Conservation (phyloP, 768 basidiomycete genomes). For the Hypholoma fasciculare region DNA sequence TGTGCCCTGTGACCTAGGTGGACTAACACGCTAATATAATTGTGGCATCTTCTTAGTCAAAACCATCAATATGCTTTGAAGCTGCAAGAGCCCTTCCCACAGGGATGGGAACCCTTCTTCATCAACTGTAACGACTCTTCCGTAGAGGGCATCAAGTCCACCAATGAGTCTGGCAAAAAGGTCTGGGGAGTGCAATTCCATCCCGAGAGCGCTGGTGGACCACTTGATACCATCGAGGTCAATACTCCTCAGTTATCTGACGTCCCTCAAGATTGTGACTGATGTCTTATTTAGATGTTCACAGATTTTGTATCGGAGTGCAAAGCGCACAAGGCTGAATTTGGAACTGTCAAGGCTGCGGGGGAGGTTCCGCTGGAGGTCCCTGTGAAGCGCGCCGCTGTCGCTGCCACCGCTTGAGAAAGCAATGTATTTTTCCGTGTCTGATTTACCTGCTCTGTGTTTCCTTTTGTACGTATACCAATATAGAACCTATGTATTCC, state of each 20-base stretch:
- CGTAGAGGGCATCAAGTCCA: conserved; percentile 98
- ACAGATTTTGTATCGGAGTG: conserved; percentile 89
- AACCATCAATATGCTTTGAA: conserved; percentile 99
- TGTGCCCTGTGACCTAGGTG: conserved; percentile 8
- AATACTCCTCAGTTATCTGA: conserved; percentile 18
- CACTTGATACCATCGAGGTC: conserved; percentile 96
- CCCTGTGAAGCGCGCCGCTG: conserved; percentile 26
- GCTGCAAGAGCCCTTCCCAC: conserved; percentile 92
- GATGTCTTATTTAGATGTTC: conserved; percentile 69
- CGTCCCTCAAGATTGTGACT: background rate
- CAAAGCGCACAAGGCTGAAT: conserved; percentile 49
- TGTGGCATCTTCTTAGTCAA: conserved; percentile 51
- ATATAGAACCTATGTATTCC: conserved; percentile 1
- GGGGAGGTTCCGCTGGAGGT: conserved; percentile 23
- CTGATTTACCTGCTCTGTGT: background rate
- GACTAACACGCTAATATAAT: background rate
- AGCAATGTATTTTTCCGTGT: conserved; percentile 1
- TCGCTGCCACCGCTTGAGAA: conserved; percentile 27
- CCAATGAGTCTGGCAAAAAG: conserved; percentile 81
- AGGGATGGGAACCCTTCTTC: conserved; percentile 98
- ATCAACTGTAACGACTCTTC: conserved; percentile 99
- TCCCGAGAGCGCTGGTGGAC: conserved; percentile 98
- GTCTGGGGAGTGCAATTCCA: conserved; percentile 99
- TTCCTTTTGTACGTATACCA: conserved; percentile 1
- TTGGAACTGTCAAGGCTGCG: conserved; percentile 17